Base-by-base conservation (phyloP, 352 stramenopile genomes). In the Pythium myriotylum region DNA sequence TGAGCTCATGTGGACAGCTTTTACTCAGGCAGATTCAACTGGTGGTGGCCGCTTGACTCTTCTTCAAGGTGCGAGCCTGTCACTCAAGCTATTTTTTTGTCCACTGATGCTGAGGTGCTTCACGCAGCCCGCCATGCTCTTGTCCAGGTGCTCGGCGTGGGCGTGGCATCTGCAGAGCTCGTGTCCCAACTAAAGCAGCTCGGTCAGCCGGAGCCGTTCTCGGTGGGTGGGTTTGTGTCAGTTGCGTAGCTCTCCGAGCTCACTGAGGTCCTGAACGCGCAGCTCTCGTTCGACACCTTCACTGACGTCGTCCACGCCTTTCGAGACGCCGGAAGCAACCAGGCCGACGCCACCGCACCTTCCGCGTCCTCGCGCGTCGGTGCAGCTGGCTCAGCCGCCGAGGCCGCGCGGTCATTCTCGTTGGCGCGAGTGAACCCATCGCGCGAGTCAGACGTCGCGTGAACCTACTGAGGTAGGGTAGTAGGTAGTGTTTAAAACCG, bases 281-380 rank as follows among this genome's bases (percentile, higher is more conserved):
- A 91, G 82, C 68, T 90, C 58, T 72, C 73, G 29, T 90, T 91
- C 51, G 78, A 88, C 32, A 58, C 79, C 22, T 91, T 91, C 37
- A 64, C 66, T 4, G 76, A 88, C 24, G 65, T 91, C 22, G 74
- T 77, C 17, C 35, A 68, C 16, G 53, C 58, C 4, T 77, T 77
- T 56, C 82, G 76, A 50, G 39, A 58, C 29, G 50, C 12, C 4
- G 50, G 57, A 4, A 41, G 10, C 29, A 39, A 51, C n/a, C 41
- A 43, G 17, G 13, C 37, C 37, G 37, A n/a, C n/a, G n/a, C n/a
- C n/a, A n/a, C n/a, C n/a, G n/a, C n/a, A n/a, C n/a, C n/a, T n/a
- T n/a, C n/a, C n/a, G n/a, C n/a, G n/a, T n/a, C n/a, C n/a, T n/a
- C n/a, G n/a, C n/a, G n/a, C n/a, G n/a, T n/a, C n/a, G n/a, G n/a